A percentile compares a stretch with the other conserved stretches of the same genome.
Evolutionary conservation across 495 filamentous ascomycete species (phyloP).

Genomic region (Polyplosphaeria fusca): DNA sequence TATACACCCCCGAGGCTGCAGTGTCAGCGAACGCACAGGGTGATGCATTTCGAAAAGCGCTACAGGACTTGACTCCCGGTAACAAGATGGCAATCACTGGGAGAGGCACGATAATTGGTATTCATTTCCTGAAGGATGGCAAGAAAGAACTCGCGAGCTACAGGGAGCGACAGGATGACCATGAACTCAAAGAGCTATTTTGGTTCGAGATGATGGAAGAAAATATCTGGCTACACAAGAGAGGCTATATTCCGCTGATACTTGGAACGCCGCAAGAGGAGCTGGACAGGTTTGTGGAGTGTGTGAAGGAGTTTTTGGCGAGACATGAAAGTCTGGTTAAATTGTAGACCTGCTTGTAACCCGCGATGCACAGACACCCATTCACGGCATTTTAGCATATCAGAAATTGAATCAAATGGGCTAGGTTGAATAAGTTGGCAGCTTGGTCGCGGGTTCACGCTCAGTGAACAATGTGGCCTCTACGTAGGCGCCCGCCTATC

Average conservation of each 20-base stretch:
- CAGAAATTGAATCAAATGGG: too few species aligned
- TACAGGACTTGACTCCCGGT: conserved; percentile 38
- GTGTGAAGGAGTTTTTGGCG: conserved; percentile 12
- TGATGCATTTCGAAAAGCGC: conserved; percentile 36
- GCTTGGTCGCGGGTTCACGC: too few species aligned
- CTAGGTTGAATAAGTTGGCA: too few species aligned
- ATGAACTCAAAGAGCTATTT: conserved; percentile 46
- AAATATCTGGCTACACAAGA: conserved; percentile 48
- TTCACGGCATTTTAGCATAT: too few species aligned
- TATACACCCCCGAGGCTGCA: conserved; percentile 46
- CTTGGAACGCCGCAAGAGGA: conserved; percentile 44
- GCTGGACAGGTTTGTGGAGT: conserved; percentile 43
- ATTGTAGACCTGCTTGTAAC: too few species aligned
- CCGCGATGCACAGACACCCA: too few species aligned
- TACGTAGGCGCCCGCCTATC: too few species aligned
- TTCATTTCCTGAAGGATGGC: conserved; percentile 41
- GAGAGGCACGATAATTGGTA: conserved; percentile 45
- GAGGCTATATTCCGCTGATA: conserved; percentile 47
- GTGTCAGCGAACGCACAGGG: conserved; percentile 43
- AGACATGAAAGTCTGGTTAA: conserved; percentile 11
- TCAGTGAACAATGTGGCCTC: too few species aligned
- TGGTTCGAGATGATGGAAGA: conserved; percentile 51
- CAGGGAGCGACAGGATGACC: conserved; percentile 30
- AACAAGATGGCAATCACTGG: conserved; percentile 45
- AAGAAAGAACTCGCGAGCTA: conserved; percentile 19